Evolutionary conservation across 805 yeast species (phyloP), one percentile per base, ranked within the genome.

Genomic region (Tetrapisispora namnaoensis): DNA sequence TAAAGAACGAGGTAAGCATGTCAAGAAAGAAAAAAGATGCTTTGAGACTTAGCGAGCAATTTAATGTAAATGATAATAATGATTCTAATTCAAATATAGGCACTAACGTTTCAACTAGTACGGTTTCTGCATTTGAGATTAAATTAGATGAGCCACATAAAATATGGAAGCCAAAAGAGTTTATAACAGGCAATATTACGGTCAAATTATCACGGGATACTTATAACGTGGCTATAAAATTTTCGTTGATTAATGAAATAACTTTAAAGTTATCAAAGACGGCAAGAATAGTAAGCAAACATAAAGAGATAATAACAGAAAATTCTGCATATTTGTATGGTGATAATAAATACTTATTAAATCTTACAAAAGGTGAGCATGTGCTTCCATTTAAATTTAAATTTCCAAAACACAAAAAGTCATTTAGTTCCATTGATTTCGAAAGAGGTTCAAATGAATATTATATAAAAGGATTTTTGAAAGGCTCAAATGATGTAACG

Each of bases 361-460:
- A 63, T 50, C 62, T 85, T n/a, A 76, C 79, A 18, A 79, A 80
- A 58, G 96, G 96, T 39, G 91, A 86, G 60, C 96, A 89, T 65
- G 69, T 86, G 35, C 89, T 90, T 61, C 95, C 95, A 20, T 90
- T 89, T 60, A 78, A 83, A 44, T 85, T 89, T 40, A 82, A 79
- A 55, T 72, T 89, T n/a, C 96, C 96, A 1, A 75, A 48, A 13
- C 54, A 74, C 55, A 79, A 78, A 53, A 77, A 84, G 54, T 75
- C 86, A 3, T 82, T 73, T 63, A 84, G 93, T 21, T 80, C 88
- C 45, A 76, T 89, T 24, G 82, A 80, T 54, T 89, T 89, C 57
- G 96, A 90, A 55, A 80, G 81, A 57, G 96, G 97, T n/a, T 77
- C 86, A 18, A 86, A 89, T 16, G 64, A 76, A 3, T 89, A 89